Conservation (phyloP, 1,139 yeast species). For the Yamadazyma trypodendri region DNA sequence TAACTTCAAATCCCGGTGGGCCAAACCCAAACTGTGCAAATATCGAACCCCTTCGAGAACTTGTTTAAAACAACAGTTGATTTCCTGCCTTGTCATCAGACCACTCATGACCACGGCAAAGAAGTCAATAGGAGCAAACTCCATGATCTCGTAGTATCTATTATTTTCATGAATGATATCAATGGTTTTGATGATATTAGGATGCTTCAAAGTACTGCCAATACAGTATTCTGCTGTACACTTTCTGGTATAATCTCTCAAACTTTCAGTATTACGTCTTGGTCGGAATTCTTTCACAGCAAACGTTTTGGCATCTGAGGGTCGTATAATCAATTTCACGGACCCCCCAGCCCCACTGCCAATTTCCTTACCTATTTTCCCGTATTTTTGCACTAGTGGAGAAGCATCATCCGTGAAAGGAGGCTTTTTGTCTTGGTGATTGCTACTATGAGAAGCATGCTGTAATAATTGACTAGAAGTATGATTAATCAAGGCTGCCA, state of each 20-base stretch:
- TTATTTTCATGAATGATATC: slow-evolving; percentile 88
- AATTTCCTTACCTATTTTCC: slow-evolving; percentile 81
- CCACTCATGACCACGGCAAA: slow-evolving; percentile 98
- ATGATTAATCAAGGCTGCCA: slow-evolving; percentile 46
- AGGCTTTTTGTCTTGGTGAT: slow-evolving; percentile 27
- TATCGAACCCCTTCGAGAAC: slow-evolving; percentile 80
- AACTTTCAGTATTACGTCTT: slow-evolving; percentile 75
- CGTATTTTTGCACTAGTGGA: slow-evolving; percentile 79
- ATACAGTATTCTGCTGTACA: slow-evolving; percentile 97
- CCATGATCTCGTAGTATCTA: slow-evolving; percentile 93
- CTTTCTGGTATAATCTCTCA: slow-evolving; percentile 88
- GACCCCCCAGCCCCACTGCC: slow-evolving; percentile 99
- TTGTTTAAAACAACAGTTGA: slow-evolving; percentile 88
- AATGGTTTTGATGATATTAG: slow-evolving; percentile 88
- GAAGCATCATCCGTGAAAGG: slow-evolving; percentile 56
- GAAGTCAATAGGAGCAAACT: slow-evolving; percentile 93
- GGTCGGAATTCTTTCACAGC: slow-evolving; percentile 97
- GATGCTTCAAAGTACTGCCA: slow-evolving; percentile 93
- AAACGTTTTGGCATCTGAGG: slow-evolving; percentile 79
- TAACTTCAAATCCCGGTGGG: slow-evolving; percentile 91
- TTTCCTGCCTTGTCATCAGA: slow-evolving; percentile 79
- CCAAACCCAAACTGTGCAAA: slow-evolving; percentile 84
- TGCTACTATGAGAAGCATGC: slow-evolving; percentile 29
- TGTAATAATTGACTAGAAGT: slow-evolving; percentile 44
- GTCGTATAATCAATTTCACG: slow-evolving; percentile 79